phyloP scores from a whole-genome alignment of 345 rosid genomes.

The Murraya paniculata region DNA sequence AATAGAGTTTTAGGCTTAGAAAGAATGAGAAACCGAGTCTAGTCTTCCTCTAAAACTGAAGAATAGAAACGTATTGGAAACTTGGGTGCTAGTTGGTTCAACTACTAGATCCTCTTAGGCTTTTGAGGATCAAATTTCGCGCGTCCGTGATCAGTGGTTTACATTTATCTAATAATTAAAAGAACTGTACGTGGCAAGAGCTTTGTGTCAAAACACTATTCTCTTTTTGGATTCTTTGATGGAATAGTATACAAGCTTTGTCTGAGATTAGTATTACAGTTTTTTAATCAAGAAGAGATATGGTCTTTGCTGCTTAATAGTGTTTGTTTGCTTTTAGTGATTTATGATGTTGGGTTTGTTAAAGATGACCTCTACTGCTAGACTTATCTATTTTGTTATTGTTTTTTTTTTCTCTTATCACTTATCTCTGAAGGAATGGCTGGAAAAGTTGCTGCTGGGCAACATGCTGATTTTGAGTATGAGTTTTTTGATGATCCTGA shows the following conservation, averaged over 20 bases:
- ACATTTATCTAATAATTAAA: not conserved
- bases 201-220: not conserved
- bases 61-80: not conserved
- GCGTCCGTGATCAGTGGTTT: not conserved
- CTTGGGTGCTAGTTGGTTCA: not conserved
- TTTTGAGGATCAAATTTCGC: not conserved
- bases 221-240: not conserved
- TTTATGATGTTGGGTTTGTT: not conserved
- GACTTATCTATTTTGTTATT: not conserved
- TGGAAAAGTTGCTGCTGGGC: slow-evolving; percentile 45
- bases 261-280: not conserved
- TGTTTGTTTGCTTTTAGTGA: not conserved
- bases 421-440: slow-evolving; percentile 46
- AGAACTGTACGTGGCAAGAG: too few relatives aligned
- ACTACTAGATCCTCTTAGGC: not conserved
- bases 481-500: slow-evolving; percentile 69
- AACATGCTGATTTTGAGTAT: slow-evolving; percentile 52
- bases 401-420: too few relatives aligned
- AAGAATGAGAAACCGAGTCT: too few relatives aligned
- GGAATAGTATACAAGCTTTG: not conserved
- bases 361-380: not conserved
- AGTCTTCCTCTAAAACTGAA: too few relatives aligned
- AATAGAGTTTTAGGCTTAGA: not conserved
- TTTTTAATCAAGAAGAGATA: not conserved
- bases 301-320: not conserved